Base-by-base conservation (phyloP, 106 monocot species). In the Allium sativum region DNA sequence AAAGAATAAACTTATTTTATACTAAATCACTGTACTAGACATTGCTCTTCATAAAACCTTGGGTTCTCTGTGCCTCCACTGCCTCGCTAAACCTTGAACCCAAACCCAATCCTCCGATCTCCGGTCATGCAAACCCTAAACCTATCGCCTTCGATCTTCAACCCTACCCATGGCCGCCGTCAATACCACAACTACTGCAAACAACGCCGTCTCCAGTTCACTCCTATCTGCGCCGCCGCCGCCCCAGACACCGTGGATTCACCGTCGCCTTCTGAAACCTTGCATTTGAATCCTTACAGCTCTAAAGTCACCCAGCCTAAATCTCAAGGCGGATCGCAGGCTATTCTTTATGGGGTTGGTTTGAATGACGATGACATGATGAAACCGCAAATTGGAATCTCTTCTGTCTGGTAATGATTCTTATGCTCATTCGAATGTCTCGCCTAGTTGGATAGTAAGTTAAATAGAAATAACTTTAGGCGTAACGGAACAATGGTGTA, bases 261-360 rank as follows among this genome's bases (percentile, higher is more conserved):
- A 59, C 72, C 45, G 50, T 68, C 21, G 56, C 74, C 4, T 16
- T 58, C 1, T 46, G 73, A 4, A 8, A 44, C 46, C 14, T 41
- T 69, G 13, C 84, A 90, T 79, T 77, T 90, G 58, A 96, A 96
- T 77, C 68, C 65, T 51, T 90, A 90, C 81, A 96, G 95, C 68
- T 79, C 84, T 55, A 90, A 90, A 17, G 84, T 96, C 64, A 96
- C 95, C 18, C 79, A 87, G 75, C 95, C 95, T 53, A 90, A 96
- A 68, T 90, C 95, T 12, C 95, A 96, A 67, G 95, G 95, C 21
- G 95, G 48, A 3, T 81, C 95, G n/a, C 95, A 96, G 81, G 90
- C 90, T 6, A 61, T 96, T 43, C 90, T 96, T 22, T 96, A 90
- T 62, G 95, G 95, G 56, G 95, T 96, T 7, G 95, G 95, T 7